These are phyloP conservation scores for Pichia sp. DNA, from an alignment of 1,139 yeast genomes.

Conservation along the genomic window DNA sequence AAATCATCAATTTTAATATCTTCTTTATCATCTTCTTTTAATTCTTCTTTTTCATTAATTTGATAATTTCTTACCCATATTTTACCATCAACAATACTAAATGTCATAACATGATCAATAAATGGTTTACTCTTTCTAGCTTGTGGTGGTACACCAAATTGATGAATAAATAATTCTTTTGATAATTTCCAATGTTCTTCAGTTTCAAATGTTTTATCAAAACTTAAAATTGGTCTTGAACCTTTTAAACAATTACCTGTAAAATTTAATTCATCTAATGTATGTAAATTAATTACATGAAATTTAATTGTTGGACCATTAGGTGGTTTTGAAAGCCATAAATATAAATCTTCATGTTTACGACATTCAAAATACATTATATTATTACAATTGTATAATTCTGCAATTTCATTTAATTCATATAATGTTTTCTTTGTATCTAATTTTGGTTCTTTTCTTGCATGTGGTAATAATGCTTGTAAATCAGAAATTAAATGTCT, in stretches of 20 bases:
- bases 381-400: conserved; percentile 94
- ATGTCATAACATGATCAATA: conserved; percentile 89
- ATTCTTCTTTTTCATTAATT: conserved; percentile 62
- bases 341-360: conserved; percentile 90
- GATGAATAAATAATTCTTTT: conserved; percentile 80
- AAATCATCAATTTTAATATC: conserved; percentile 29
- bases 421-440: conserved; percentile 87
- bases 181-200: conserved; percentile 60
- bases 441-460: conserved; percentile 93
- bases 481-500: conserved; percentile 89
- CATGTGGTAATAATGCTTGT: conserved; percentile 78
- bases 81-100: conserved; percentile 87
- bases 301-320: conserved; percentile 97
- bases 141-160: conserved; percentile 93
- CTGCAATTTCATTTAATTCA: conserved; percentile 93
- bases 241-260: conserved; percentile 96
- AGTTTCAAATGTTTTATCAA: conserved; percentile 71
- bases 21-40: conserved; percentile 26
- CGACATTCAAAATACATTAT: conserved; percentile 92
- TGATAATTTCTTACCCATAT: conserved; percentile 96
- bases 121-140: conserved; percentile 96
- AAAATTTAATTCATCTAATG: conserved; percentile 91
- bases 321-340: conserved; percentile 95
- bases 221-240: conserved; percentile 89
- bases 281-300: conserved; percentile 90